Evolutionary conservation across 2,329 filamentous ascomycete genomes (phyloP), one percentile per base, ranked within the genome.

Genomic region (Fusarium tjaetaba): DNA sequence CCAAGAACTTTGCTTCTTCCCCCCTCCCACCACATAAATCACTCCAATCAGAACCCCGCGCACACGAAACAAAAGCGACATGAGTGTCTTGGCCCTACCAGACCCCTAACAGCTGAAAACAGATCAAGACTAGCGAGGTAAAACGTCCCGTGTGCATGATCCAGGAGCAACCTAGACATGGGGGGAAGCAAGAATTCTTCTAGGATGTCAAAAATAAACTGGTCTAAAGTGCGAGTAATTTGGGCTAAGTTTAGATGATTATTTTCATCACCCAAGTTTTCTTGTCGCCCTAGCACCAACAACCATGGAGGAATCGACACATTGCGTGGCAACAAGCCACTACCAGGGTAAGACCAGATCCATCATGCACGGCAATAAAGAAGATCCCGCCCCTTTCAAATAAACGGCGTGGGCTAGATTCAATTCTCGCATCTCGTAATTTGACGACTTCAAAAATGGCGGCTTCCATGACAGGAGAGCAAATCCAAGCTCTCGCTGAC

Each of bases 381-480:
- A 30, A 53, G 10, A 26, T 38, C 24, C 24, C 10, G 24, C 34
- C 51, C 51, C 51, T 28, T 28, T 53, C n/a, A 34, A 24, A 24
- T 24, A 24, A 20, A 24, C 9, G 30, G 7, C n/a, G 0, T 11
- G 30, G 1, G 16, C 28, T 20, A 52, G 18, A 4, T 22, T 22
- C 32, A 38, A 26, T 26, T 52, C n/a, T 14, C 20, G 32, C 24
- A 11, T 26, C 51, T 53, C 34, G 34, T 53, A 38, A 28, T 53
- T 53, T 53, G 51, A 53, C 24, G 51, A 26, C 24, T 18, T 36
- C n/a, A 38, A 36, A 52, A 32, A 57, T 57, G 55, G 39, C 39
- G 13, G 30, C n/a, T 14, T 34, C 38, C 14, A 34, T 70, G 52
- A 70, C 65, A 3, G 67, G 67, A 41, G 58, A 69, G 58, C 65